Base-by-base conservation (phyloP, 768 basidiomycete genomes). In the Mycena olivaceomarginata region DNA sequence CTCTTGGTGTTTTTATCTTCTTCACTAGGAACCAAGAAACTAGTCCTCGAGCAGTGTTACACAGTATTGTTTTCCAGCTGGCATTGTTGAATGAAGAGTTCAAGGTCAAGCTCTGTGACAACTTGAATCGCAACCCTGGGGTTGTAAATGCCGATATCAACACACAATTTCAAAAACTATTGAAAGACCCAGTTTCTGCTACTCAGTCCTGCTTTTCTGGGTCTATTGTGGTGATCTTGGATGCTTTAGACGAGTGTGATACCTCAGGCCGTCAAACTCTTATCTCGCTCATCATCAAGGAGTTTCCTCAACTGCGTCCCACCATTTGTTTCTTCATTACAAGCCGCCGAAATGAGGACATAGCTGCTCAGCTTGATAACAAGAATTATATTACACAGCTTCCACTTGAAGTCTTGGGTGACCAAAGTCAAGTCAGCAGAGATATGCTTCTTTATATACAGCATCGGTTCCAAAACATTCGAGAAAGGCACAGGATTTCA, bases 101-200 rank as follows among this genome's bases (percentile, higher is more conserved):
- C 57, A 59, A 12, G 57, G 57, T 59, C 57, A 59, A 59, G 31
- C 31, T 31, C 31, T 31, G 31, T 31, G 31, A 31, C 31, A 31
- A 31, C 31, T 31, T 31, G 31, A 31, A 31, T 31, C 3, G 31
- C 31, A 31, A 31, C 31, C 31, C 31, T 31, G 31, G 31, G 31
- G 3, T 31, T 31, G 31, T 31, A 3, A 31, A 31, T 31, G 31
- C 31, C 31, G 31, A 31, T 31, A 31, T 31, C 57, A 59, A 59
- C 22, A 59, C 57, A 59, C 57, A 59, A 59, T 59, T 31, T 31
- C 57, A 59, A 59, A 59, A 59, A 25, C 57, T 59, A 59, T 12
- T 59, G 25, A 59, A 59, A 59, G 57, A 59, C 57, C 57, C 57
- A 31, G 57, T 59, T 59, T 59, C 57, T 59, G 57, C 57, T 59